These are phyloP conservation scores for Debaryomyces sp. DNA, from an alignment of 1,139 yeast genomes.

Conservation along the genomic window DNA sequence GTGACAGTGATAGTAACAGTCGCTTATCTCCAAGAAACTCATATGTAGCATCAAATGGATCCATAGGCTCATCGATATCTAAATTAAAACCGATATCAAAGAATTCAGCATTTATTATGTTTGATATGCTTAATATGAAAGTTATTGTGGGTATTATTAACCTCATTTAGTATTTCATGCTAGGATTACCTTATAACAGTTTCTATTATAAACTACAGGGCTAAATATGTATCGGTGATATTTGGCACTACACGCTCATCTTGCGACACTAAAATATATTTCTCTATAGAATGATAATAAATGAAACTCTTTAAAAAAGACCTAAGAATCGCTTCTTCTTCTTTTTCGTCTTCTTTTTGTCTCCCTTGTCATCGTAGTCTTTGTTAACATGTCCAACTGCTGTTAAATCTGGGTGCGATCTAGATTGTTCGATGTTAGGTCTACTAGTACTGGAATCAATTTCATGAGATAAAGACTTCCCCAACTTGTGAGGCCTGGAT, in stretches of 20 bases:
- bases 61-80: slow-evolving; percentile 15
- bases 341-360: slow-evolving; percentile 24
- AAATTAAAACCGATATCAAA: slow-evolving; percentile 14
- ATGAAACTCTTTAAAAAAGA: slow-evolving; percentile 22
- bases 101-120: slow-evolving; percentile 6
- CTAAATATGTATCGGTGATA: not conserved
- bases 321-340: slow-evolving; percentile 43
- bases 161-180: slow-evolving; percentile 3
- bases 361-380: slow-evolving; percentile 15
- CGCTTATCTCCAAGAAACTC: not conserved
- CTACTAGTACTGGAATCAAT: slow-evolving; percentile 28
- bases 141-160: not conserved
- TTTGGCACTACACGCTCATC: not conserved
- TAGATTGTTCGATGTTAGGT: slow-evolving; percentile 39
- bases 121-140: not conserved
- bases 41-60: slow-evolving; percentile 5
- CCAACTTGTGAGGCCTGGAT: slow-evolving; percentile 18
- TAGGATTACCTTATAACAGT: not conserved
- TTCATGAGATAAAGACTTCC: slow-evolving; percentile 35
- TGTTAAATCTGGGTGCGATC: slow-evolving; percentile 44
- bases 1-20: not conserved
- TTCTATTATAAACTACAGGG: not conserved
- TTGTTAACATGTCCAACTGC: slow-evolving; percentile 5
- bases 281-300: not conserved
- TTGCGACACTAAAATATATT: not conserved